phyloP scores from a whole-genome alignment of 306 rosid species.

The Fragaria nilgerrensis region DNA sequence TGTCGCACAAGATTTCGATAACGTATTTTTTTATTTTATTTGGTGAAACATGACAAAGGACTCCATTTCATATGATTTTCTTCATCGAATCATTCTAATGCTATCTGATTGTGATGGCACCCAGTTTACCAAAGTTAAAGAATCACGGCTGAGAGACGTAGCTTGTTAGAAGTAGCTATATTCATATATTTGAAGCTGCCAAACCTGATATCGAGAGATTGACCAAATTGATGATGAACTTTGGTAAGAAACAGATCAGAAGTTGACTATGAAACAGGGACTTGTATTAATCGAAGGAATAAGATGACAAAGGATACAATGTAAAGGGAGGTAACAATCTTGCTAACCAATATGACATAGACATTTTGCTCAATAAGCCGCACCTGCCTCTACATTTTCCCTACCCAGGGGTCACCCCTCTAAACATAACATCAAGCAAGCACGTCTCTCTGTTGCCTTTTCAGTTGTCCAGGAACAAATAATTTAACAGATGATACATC shows the following conservation, averaged over 20 bases:
- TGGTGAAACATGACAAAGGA: not conserved
- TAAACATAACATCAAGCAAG: slow-evolving; percentile 49
- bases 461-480: slow-evolving; percentile 54
- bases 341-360: slow-evolving; percentile 36
- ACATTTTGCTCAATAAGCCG: slow-evolving; percentile 39
- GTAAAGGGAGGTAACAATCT: slow-evolving; percentile 23
- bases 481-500: slow-evolving; percentile 48
- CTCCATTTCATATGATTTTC: not conserved
- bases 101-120: slow-evolving; percentile 12
- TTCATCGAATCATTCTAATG: not conserved
- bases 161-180: not conserved
- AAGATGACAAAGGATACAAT: slow-evolving; percentile 25
- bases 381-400: slow-evolving; percentile 36
- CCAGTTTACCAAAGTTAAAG: not conserved
- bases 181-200: not conserved
- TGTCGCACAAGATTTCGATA: slow-evolving; percentile 15
- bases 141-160: not conserved
- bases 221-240: not conserved
- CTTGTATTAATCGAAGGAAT: slow-evolving; percentile 18
- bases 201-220: not conserved
- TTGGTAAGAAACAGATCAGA: not conserved
- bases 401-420: slow-evolving; percentile 35
- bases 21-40: not conserved
- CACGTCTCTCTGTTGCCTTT: slow-evolving; percentile 49
- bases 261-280: slow-evolving; percentile 13